phyloP scores from a whole-genome alignment of 2,329 filamentous ascomycete species.

The Diplodia corticola region DNA sequence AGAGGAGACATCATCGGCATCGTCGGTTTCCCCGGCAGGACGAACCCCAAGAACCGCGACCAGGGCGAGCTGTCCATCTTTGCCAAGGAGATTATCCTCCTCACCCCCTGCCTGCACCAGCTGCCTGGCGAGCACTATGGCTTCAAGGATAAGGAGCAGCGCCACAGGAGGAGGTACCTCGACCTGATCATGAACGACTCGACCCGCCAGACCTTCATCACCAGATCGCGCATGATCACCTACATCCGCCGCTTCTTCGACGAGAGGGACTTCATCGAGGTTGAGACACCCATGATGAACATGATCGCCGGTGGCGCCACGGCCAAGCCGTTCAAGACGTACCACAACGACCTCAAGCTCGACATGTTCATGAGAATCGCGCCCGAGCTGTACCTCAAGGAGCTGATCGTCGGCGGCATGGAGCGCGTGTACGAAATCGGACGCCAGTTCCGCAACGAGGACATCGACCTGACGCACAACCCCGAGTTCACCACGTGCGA shows the following conservation, averaged over 20 bases:
- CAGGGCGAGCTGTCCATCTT: constrained; percentile 95
- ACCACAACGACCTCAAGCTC: constrained; percentile 95
- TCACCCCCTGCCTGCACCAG: constrained; percentile 89
- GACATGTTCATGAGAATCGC: constrained; percentile 94
- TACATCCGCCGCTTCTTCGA: constrained; percentile 91
- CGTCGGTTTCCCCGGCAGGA: constrained; percentile 79
- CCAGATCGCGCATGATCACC: constrained; percentile 81
- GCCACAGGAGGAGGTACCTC: constrained; percentile 89
- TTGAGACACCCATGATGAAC: constrained; percentile 98
- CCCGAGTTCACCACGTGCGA: constrained; percentile 97
- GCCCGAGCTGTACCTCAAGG: constrained; percentile 95
- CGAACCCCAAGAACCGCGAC: constrained; percentile 82
- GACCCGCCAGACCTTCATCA: constrained; percentile 79
- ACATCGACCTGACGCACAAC: constrained; percentile 91
- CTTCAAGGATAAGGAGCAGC: constrained; percentile 92
- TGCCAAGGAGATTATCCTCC: constrained; percentile 78
- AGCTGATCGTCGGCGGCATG: constrained; percentile 88
- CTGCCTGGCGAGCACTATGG: constrained; percentile 89
- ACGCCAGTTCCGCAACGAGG: constrained; percentile 92
- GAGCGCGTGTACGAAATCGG: constrained; percentile 96
- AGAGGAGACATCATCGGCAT: constrained; percentile 92
- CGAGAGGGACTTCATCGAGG: constrained; percentile 83
- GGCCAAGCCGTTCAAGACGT: constrained; percentile 89
- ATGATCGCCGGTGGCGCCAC: constrained; percentile 93
- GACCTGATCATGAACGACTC: constrained; percentile 96